Base-by-base conservation (phyloP, 148 eudicot species). In the Rhododendron ferrugineum region DNA sequence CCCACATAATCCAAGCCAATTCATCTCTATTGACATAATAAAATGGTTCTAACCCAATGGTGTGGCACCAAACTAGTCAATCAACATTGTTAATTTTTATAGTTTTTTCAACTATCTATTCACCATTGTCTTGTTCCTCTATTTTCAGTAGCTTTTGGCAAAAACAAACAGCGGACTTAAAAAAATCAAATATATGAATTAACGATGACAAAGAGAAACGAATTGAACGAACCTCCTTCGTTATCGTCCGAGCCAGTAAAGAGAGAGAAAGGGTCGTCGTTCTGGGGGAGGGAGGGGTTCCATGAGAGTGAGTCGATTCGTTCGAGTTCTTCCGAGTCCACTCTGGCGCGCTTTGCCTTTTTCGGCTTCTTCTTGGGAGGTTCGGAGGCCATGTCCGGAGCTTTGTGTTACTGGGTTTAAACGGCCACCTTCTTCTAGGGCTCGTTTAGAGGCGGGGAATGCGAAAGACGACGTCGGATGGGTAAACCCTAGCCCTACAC, bases 301-400 rank as follows among this genome's bases (percentile, higher is more conserved):
- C 97, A 95, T 8, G 88, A 91, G 5, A 95, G 94, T 5, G 92
- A 84, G 40, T 93, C 91, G 66, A 94, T 20, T 18, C 85, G 96
- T 15, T 91, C 91, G 80, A 90, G 86, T 85, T 92, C 84, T 11
- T 87, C 91, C 9, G 89, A 56, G 78, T 85, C 89, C 18, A 52
- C 60, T 82, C 88, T 79, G 50, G 36, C 44, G 86, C 88, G 85
- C 56, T 75, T 84, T 72, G 87, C 37, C 86, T 77, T 77, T 50
- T 47, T 85, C 30, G 50, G 40, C 60, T 85, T 84, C 79, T 82
- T 83, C 86, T 82, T 78, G 47, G 86, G 66, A 52, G 76, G 70
- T 78, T 68, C 73, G 42, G 91, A 68, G 37, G 89, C 89, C 91
- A 89, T 89, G 76, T 34, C 60, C 68, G 28, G 58, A 50, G 49